Evolutionary conservation across 2,329 filamentous ascomycete species (phyloP).

Genomic region (Stachybotrys echinatus): DNA sequence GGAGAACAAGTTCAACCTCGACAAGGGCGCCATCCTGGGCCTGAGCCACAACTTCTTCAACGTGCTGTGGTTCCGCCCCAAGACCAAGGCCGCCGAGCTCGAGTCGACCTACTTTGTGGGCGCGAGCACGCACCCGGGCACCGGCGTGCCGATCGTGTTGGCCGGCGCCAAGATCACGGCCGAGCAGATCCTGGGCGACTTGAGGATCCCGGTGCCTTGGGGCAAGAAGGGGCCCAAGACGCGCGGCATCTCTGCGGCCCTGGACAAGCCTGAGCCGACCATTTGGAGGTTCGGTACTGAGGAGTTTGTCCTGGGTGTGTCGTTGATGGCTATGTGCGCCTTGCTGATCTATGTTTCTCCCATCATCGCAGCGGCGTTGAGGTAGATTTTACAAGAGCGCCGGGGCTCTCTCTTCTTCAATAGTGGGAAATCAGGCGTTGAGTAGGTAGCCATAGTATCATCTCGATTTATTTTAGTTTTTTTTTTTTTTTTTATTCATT

Average conservation of each 20-base stretch:
- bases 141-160: conserved; percentile 68
- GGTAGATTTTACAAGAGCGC: background rate
- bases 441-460: background rate
- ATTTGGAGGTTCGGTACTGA: conserved; percentile 11
- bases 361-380: background rate
- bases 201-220: conserved; percentile 4
- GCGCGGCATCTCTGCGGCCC: conserved; percentile 3
- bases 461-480: background rate
- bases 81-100: conserved; percentile 46
- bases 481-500: background rate
- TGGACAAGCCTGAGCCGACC: conserved; percentile 5
- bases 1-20: conserved; percentile 66
- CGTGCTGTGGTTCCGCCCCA: conserved; percentile 60
- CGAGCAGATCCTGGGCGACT: conserved; percentile 36
- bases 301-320: conserved; percentile 5
- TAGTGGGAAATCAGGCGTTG: background rate
- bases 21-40: conserved; percentile 69
- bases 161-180: conserved; percentile 59
- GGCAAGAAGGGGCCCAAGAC: conserved; percentile 1
- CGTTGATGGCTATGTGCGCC: background rate
- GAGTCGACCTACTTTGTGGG: conserved; percentile 64
- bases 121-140: conserved; percentile 70
- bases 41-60: conserved; percentile 71
- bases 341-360: background rate
- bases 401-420: background rate